phyloP scores from a whole-genome alignment of 306 rosid genomes.

The Oemleria cerasiformis region DNA sequence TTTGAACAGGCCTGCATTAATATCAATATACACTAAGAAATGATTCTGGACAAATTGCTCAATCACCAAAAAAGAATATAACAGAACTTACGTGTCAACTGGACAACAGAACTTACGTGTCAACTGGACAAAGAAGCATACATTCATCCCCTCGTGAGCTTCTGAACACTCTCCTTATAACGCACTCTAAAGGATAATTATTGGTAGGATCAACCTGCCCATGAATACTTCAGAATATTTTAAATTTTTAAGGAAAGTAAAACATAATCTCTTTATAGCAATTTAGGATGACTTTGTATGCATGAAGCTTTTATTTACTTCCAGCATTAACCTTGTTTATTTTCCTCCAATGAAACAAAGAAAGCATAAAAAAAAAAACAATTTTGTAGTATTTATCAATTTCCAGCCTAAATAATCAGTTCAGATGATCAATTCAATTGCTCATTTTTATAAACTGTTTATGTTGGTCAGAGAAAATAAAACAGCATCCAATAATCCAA shows the following conservation, averaged over 20 bases:
- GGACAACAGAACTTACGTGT: constrained; percentile 83
- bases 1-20: constrained; percentile 72
- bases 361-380: background rate
- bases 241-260: background rate
- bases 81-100: constrained; percentile 73
- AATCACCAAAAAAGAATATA: background rate
- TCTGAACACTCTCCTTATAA: constrained; percentile 77
- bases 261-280: background rate
- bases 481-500: background rate
- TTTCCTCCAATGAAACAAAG: background rate
- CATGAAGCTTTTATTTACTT: background rate
- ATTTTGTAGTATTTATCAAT: background rate
- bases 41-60: constrained; percentile 9
- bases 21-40: constrained; percentile 9
- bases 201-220: constrained; percentile 77
- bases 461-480: background rate
- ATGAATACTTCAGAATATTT: constrained; percentile 24
- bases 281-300: background rate
- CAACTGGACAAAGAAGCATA: constrained; percentile 85
- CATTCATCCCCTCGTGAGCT: constrained; percentile 77
- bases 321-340: background rate
- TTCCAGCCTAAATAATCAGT: background rate
- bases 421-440: background rate
- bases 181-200: constrained; percentile 75
- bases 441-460: background rate